These are phyloP conservation scores for Rubroboletus satanas DNA, from an alignment of 768 basidiomycete genomes.

Conservation along the genomic window DNA sequence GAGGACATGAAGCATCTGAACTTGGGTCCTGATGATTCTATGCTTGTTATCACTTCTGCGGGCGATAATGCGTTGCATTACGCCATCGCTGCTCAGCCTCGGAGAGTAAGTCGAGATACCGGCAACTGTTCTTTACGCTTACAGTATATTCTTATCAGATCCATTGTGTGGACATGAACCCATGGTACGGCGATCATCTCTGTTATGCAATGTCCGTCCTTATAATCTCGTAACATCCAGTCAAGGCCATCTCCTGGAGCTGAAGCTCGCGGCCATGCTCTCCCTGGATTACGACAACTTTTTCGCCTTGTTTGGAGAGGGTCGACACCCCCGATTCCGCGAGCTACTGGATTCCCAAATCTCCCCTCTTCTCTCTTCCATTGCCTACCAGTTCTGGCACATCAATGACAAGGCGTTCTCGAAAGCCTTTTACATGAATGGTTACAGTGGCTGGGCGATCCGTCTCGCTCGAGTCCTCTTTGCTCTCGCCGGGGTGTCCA, in stretches of 20 bases:
- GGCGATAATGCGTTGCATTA: slow-evolving; percentile 82
- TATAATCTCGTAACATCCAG: slow-evolving; percentile 25
- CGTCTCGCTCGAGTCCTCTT: slow-evolving; percentile 59
- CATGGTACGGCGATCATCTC: slow-evolving; percentile 36
- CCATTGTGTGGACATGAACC: slow-evolving; percentile 74
- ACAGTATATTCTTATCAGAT: slow-evolving; percentile 34
- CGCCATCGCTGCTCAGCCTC: slow-evolving; percentile 59
- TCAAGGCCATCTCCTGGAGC: slow-evolving; percentile 74
- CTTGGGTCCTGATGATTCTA: slow-evolving; percentile 55
- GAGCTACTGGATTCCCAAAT: slow-evolving; percentile 55
- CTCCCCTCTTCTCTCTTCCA: slow-evolving; percentile 64
- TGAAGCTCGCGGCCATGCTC: slow-evolving; percentile 68
- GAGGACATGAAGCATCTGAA: slow-evolving; percentile 66
- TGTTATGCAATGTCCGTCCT: neutral
- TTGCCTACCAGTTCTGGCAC: slow-evolving; percentile 76
- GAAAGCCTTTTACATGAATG: slow-evolving; percentile 60
- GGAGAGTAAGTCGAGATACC: slow-evolving; percentile 36
- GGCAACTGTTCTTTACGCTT: neutral
- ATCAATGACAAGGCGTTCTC: slow-evolving; percentile 48
- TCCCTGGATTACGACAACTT: slow-evolving; percentile 57
- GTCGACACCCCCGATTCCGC: slow-evolving; percentile 57
- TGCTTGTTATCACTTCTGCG: slow-evolving; percentile 73
- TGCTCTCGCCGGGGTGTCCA: slow-evolving; percentile 51
- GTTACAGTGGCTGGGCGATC: slow-evolving; percentile 67
- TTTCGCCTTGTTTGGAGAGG: slow-evolving; percentile 65